Evolutionary conservation across 495 filamentous ascomycete genomes (phyloP).

Genomic region (Podospora bellae-mahoneyi): DNA sequence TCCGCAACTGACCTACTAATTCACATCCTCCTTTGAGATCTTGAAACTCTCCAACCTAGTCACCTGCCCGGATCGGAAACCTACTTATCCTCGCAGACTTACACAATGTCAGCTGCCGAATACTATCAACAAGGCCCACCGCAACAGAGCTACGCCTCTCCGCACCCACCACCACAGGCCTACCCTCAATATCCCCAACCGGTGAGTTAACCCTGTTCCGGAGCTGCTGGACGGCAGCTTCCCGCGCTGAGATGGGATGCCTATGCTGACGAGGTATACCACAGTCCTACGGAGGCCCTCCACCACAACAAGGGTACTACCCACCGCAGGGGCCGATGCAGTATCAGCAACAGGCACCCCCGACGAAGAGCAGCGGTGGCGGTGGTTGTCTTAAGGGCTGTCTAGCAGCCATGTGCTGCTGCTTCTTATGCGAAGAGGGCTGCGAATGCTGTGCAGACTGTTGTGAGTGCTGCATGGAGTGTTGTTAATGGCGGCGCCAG

Average conservation of each 20-base stretch:
- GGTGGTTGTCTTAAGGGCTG: constrained; percentile 63
- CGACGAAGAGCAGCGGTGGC: constrained; percentile 47
- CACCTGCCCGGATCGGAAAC: too few relatives aligned
- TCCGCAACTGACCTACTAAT: not conserved
- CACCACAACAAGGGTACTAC: constrained; percentile 29
- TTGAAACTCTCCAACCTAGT: not conserved
- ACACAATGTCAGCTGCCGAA: constrained; percentile 31
- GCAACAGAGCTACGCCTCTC: constrained; percentile 6
- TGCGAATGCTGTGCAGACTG: constrained; percentile 76
- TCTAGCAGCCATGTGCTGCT: constrained; percentile 70
- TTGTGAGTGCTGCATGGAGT: constrained; percentile 61
- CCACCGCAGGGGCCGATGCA: constrained; percentile 39
- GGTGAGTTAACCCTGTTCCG: constrained; percentile 16
- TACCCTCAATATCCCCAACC: constrained; percentile 34
- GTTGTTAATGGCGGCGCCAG: constrained; percentile 33
- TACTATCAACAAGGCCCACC: constrained; percentile 33
- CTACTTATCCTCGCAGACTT: not conserved
- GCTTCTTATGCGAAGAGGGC: constrained; percentile 72
- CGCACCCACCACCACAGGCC: constrained; percentile 14
- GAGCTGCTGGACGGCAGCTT: too few relatives aligned
- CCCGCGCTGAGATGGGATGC: not conserved
- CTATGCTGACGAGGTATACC: not conserved
- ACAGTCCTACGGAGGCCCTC: constrained; percentile 24
- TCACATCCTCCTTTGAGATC: not conserved
- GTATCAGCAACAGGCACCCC: constrained; percentile 59